phyloP scores from a whole-genome alignment of 1,139 yeast genomes.

The Lodderomyces parapsilosis region DNA sequence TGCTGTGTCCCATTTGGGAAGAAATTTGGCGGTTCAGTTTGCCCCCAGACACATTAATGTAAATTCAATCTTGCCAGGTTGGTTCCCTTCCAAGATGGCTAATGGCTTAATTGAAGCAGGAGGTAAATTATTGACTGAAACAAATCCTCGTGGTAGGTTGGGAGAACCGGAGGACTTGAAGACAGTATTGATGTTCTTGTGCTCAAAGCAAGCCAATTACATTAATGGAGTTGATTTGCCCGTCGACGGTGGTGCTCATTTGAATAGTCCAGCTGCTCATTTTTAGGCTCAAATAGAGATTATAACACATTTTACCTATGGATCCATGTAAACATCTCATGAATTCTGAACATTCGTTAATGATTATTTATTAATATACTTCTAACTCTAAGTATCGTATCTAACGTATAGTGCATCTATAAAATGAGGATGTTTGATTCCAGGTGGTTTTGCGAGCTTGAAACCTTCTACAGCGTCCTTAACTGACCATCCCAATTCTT shows the following conservation, averaged over 20 bases:
- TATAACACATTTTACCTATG: background rate
- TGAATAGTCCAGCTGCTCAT: conserved; percentile 22
- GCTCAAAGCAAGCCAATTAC: conserved; percentile 59
- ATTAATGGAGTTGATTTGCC: conserved; percentile 71
- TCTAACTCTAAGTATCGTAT: conserved; percentile 35
- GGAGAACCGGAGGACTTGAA: conserved; percentile 65
- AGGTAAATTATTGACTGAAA: conserved; percentile 49
- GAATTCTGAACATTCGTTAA: too few relatives aligned
- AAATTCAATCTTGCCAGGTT: conserved; percentile 75
- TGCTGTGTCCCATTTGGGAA: conserved; percentile 71
- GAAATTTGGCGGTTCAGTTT: conserved; percentile 59
- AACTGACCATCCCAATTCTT: conserved; percentile 57
- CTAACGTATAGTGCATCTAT: conserved; percentile 71
- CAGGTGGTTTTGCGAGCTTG: conserved; percentile 60
- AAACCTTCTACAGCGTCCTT: conserved; percentile 65
- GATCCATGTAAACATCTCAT: too few relatives aligned
- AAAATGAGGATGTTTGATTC: conserved; percentile 77
- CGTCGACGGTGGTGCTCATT: conserved; percentile 65
- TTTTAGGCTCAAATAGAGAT: conserved; percentile 9
- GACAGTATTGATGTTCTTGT: conserved; percentile 57
- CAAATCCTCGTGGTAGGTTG: conserved; percentile 64
- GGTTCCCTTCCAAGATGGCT: conserved; percentile 77
- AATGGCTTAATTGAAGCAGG: conserved; percentile 56
- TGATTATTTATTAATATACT: too few relatives aligned
- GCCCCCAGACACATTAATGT: conserved; percentile 67